Base-by-base conservation (phyloP, 768 basidiomycete species). In the Russula brevipes region DNA sequence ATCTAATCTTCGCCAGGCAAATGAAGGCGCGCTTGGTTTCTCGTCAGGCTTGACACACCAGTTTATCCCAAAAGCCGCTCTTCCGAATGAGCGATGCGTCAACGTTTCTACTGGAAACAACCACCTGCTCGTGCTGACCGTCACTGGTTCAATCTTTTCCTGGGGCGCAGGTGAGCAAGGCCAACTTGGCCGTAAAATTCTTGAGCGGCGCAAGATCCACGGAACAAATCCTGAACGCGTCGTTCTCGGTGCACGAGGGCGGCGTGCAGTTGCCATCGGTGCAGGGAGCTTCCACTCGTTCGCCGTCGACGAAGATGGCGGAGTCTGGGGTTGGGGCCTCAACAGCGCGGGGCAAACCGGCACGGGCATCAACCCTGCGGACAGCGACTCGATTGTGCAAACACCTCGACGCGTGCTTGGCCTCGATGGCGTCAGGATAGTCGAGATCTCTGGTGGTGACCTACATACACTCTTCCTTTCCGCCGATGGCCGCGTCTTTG, bases 301-400 rank as follows among this genome's bases (percentile, higher is more conserved):
- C 70, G 95, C 94, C 3, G 85, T 98, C 60, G 88, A 94, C 72
- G 83, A 88, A 57, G 76, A 79, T 6, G 94, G 93, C 35, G 83
- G 81, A 54, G 89, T 96, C 9, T 98, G 88, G 86, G 93, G 85
- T 12, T 98, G 96, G 96, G 96, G 96, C n/a, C 78, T 94, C 63
- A 97, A 98, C 74, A 91, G 79, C 74, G 89, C 82, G 87, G 94
- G 88, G 35, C 90, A 92, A 74, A 85, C 84, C 1, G 90, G 89
- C 38, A 86, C 88, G 0, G 79, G 77, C 8, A 71, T 74, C 64
- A 69, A 78, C 77, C 74, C 78, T 77, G 70, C 71, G 11, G 75
- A 79, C 9, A 67, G 73, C 14, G 81, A 81, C 51, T 80, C 81
- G 63, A 78, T 86, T 58, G 81, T 91, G 14, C 81, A 82, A 61